Percentiles rank a stretch among this genome's conserved stretches.
These are phyloP conservation scores for Solanum chiquidenum DNA, from an alignment of 257 asterid genomes.

Conservation along the genomic window DNA sequence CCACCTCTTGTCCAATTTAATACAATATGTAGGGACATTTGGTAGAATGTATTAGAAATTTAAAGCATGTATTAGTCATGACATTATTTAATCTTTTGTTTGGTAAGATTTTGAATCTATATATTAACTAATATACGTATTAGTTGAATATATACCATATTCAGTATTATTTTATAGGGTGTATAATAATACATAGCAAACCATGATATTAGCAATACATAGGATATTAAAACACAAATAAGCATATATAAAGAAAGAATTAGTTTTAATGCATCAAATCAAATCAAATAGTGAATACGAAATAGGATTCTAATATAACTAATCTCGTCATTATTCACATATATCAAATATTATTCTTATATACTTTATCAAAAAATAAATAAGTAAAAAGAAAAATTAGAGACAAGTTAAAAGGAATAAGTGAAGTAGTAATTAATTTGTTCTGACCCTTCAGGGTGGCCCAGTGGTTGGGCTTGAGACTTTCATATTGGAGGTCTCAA, in stretches of 20 bases:
- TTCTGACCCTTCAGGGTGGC: no score
- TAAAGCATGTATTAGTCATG: background rate
- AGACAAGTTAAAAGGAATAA: background rate
- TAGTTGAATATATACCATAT: background rate
- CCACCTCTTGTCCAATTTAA: background rate
- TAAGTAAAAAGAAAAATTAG: no score
- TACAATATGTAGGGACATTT: background rate
- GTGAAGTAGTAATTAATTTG: background rate
- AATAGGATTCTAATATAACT: background rate
- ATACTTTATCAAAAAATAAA: background rate
- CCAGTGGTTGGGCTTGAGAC: accelerated
- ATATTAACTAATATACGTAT: background rate
- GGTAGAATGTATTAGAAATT: background rate
- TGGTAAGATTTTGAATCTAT: no score
- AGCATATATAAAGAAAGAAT: background rate
- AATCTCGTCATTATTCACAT: no score
- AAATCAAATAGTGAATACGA: background rate
- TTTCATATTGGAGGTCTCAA: background rate
- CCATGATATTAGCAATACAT: no score
- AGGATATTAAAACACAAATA: background rate
- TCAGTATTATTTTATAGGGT: background rate
- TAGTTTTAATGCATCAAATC: background rate
- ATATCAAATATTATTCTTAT: no score
- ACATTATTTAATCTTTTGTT: no score
- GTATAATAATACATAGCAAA: background rate